These are phyloP conservation scores for Colletotrichum navitas DNA, from an alignment of 2,329 filamentous ascomycete genomes.

Conservation along the genomic window DNA sequence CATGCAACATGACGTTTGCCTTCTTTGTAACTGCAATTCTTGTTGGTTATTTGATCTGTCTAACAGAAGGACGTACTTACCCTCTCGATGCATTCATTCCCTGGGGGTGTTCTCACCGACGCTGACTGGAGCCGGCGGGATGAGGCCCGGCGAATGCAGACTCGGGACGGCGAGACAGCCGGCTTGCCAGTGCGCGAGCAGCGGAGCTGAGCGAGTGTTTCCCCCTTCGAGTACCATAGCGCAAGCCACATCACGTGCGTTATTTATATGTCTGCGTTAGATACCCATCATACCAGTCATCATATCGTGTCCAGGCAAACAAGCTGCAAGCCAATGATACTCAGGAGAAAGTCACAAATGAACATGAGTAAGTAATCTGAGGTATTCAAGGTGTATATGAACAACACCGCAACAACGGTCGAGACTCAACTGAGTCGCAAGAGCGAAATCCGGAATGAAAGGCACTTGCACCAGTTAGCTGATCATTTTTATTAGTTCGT, in stretches of 20 bases:
- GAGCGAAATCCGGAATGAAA: not conserved
- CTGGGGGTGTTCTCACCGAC: not conserved
- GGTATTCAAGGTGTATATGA: not conserved
- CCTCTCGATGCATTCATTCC: too few relatives aligned
- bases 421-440: accelerated
- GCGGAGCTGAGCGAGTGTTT: not conserved
- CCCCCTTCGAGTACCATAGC: not conserved
- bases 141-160: not conserved
- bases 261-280: too few relatives aligned
- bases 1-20: not conserved
- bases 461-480: not conserved
- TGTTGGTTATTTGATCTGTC: not conserved
- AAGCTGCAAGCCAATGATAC: not conserved
- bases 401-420: not conserved
- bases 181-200: not conserved
- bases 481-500: not conserved
- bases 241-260: too few relatives aligned
- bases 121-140: not conserved
- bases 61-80: not conserved
- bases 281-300: not conserved
- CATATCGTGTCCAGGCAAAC: not conserved
- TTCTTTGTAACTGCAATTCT: not conserved
- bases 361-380: too few relatives aligned
- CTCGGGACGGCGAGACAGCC: not conserved
- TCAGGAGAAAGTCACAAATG: accelerated